Percentiles rank a stretch among this genome's conserved stretches.
Conservation (phyloP, 306 rosid species). For the Malus domestica region DNA sequence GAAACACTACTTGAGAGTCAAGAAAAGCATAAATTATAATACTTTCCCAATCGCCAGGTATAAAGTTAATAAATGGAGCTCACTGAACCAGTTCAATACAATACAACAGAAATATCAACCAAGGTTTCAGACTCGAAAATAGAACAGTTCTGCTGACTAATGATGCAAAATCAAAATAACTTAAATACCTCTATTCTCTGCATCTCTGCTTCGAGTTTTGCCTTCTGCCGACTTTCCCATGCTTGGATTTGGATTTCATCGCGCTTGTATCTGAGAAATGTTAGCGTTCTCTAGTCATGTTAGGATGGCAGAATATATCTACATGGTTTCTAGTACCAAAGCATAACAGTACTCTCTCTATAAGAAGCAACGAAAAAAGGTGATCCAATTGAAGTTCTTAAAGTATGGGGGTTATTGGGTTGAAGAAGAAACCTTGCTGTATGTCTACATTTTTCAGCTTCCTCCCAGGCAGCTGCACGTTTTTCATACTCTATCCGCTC, state of each 20-base stretch:
- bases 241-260: slow-evolving; percentile 92
- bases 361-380: not conserved
- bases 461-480: slow-evolving; percentile 86
- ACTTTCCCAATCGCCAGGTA: not conserved
- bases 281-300: slow-evolving; percentile 5
- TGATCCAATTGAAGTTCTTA: not conserved
- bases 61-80: not conserved
- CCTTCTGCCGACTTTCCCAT: slow-evolving; percentile 88
- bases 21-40: not conserved
- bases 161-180: not conserved
- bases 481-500: slow-evolving; percentile 60
- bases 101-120: not conserved
- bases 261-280: slow-evolving; percentile 60
- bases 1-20: not conserved
- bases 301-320: not conserved
- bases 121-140: not conserved
- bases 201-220: slow-evolving; percentile 81
- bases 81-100: not conserved
- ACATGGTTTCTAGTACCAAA: not conserved
- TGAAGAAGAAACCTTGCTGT: slow-evolving; percentile 60
- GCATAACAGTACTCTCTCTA: not conserved
- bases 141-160: not conserved
- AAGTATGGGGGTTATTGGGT: slow-evolving; percentile 12
- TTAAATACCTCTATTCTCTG: slow-evolving; percentile 68
- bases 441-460: slow-evolving; percentile 79